A percentile compares a stretch with the other conserved stretches of the same genome.
These are phyloP conservation scores for Podospora appendiculata DNA, from an alignment of 495 filamentous ascomycete species.

Conservation along the genomic window DNA sequence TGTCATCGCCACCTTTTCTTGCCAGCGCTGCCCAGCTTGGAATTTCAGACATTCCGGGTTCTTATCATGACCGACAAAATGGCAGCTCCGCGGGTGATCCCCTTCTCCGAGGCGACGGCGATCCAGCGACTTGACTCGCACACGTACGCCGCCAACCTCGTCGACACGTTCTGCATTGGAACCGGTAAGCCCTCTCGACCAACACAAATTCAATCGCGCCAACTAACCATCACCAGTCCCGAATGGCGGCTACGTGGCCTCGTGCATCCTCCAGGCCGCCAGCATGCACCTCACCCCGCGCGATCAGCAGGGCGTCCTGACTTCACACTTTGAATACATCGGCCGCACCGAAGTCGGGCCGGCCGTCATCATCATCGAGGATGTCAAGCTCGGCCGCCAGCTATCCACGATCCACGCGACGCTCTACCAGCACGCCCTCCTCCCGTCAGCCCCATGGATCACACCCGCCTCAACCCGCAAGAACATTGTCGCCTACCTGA, in stretches of 20 bases:
- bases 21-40: no score
- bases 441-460: slow-evolving; percentile 22
- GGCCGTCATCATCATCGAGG: slow-evolving; percentile 55
- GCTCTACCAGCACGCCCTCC: slow-evolving; percentile 37
- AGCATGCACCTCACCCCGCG: slow-evolving; percentile 51
- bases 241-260: slow-evolving; percentile 72
- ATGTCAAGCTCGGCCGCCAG: slow-evolving; percentile 64
- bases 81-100: slow-evolving; percentile 1
- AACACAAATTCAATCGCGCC: neutral
- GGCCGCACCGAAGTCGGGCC: slow-evolving; percentile 58
- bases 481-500: slow-evolving; percentile 52
- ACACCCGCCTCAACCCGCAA: slow-evolving; percentile 14
- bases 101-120: slow-evolving; percentile 28
- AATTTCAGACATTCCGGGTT: neutral
- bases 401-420: slow-evolving; percentile 64
- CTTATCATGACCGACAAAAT: neutral
- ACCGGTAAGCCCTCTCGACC: slow-evolving; percentile 34
- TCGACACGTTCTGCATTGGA: slow-evolving; percentile 62
- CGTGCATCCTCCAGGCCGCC: slow-evolving; percentile 52
- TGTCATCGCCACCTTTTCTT: no score
- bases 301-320: slow-evolving; percentile 54
- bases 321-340: slow-evolving; percentile 69
- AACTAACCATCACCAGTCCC: slow-evolving; percentile 46
- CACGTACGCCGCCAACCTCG: slow-evolving; percentile 53
- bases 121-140: slow-evolving; percentile 48